phyloP scores from a whole-genome alignment of 108 stramenopile genomes.

The Nitzschia putrida region DNA sequence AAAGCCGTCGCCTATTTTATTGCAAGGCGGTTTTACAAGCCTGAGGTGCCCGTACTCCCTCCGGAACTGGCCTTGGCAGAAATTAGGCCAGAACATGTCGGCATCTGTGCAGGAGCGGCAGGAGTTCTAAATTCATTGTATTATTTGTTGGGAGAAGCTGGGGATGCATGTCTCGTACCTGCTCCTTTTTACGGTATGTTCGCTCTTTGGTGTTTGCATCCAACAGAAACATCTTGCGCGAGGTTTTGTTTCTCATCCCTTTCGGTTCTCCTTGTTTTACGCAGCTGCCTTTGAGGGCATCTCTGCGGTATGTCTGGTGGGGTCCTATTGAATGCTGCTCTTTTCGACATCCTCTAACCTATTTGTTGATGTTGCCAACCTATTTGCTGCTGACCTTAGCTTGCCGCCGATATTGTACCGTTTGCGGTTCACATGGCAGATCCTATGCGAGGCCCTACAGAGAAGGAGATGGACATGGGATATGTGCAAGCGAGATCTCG shows the following conservation, averaged over 20 bases:
- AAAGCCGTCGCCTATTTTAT: constrained; percentile 86
- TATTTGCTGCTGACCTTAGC: constrained; percentile 13
- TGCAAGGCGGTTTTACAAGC: constrained; percentile 53
- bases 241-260: neutral
- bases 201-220: neutral
- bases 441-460: constrained; percentile 67
- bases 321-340: neutral
- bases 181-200: constrained; percentile 84
- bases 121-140: constrained; percentile 64
- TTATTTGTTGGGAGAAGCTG: constrained; percentile 69
- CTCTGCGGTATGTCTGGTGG: constrained; percentile 43
- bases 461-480: constrained; percentile 68
- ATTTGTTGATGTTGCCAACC: neutral
- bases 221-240: too few relatives aligned
- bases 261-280: neutral
- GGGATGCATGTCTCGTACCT: constrained; percentile 89
- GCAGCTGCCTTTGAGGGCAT: constrained; percentile 85
- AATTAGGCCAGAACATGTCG: constrained; percentile 68
- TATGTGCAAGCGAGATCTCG: constrained; percentile 46
- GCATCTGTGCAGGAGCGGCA: constrained; percentile 71
- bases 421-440: constrained; percentile 59
- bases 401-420: constrained; percentile 67
- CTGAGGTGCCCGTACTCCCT: constrained; percentile 29
- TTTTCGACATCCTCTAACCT: neutral
- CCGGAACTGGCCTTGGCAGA: constrained; percentile 57